Conservation (phyloP, 495 filamentous ascomycete genomes). For the Apiosordaria backusii region DNA sequence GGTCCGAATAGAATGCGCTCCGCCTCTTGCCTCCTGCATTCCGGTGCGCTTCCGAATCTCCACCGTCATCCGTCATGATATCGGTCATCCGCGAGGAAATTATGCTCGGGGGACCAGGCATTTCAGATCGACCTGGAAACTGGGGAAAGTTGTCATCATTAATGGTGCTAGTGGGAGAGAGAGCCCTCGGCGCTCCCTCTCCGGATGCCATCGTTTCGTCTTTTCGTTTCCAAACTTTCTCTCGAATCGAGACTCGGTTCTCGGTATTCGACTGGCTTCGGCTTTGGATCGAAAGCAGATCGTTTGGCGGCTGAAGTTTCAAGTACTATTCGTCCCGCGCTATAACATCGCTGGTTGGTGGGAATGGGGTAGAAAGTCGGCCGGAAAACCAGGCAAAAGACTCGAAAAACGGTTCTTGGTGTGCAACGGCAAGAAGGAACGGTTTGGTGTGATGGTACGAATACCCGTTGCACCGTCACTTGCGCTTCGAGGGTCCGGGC, state of each 20-base stretch:
- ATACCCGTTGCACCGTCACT: conserved; percentile 2
- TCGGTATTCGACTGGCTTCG: background rate
- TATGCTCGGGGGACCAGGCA: conserved; percentile 54
- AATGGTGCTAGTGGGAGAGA: conserved; percentile 31
- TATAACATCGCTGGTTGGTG: conserved; percentile 15
- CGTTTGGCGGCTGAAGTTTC: conserved; percentile 9
- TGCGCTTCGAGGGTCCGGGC: conserved; percentile 23
- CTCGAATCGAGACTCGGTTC: background rate
- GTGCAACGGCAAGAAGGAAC: background rate
- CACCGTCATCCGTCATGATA: conserved; percentile 57
- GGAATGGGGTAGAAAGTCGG: background rate
- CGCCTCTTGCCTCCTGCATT: conserved; percentile 34
- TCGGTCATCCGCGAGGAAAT: conserved; percentile 87
- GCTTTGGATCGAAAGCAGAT: conserved; percentile 4
- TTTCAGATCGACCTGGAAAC: conserved; percentile 32
- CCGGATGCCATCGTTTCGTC: conserved; percentile 34
- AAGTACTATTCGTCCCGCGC: conserved; percentile 1
- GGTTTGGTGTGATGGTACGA: background rate
- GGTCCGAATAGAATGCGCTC: conserved; percentile 43
- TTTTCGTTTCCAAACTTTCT: background rate
- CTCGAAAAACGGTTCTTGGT: background rate
- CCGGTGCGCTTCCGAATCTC: conserved; percentile 36
- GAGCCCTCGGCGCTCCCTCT: conserved; percentile 32
- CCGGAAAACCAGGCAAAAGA: background rate
- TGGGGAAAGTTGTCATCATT: conserved; percentile 42